Percentiles rank a stretch among this genome's conserved stretches.
phyloP scores from a whole-genome alignment of 148 eudicot species.

The Rhododendron molle region DNA sequence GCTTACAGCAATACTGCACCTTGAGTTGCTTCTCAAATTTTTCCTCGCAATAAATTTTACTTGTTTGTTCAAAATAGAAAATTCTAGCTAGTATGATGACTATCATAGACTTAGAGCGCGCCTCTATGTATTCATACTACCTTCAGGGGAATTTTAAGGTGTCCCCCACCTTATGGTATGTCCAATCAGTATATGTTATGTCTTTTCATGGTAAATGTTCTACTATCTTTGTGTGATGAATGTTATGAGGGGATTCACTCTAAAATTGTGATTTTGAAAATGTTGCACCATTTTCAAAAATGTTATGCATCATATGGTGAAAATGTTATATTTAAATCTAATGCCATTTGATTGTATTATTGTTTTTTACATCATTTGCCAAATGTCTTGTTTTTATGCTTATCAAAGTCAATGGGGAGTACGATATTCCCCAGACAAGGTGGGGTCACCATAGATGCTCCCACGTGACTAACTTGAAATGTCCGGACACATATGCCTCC shows the following conservation, averaged over 20 bases:
- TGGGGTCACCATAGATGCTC: background rate
- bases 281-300: background rate
- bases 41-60: background rate
- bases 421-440: too few relatives aligned
- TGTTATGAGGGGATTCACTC: background rate
- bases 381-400: background rate
- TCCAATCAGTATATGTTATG: too few relatives aligned
- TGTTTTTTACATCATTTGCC: background rate
- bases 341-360: background rate
- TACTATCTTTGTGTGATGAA: background rate
- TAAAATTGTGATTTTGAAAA: background rate
- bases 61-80: conserved; percentile 5
- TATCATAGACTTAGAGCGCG: background rate
- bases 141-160: background rate
- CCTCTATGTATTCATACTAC: background rate
- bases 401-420: too few relatives aligned
- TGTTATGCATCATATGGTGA: background rate
- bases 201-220: background rate
- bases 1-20: background rate
- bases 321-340: too few relatives aligned
- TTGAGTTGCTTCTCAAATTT: background rate
- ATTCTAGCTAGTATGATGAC: background rate
- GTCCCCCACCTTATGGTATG: background rate
- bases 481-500: too few relatives aligned
- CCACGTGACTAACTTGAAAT: background rate